Evolutionary conservation across 805 yeast genomes (phyloP), one percentile per base, ranked within the genome.

Genomic region (Candida vartiovaarae): DNA sequence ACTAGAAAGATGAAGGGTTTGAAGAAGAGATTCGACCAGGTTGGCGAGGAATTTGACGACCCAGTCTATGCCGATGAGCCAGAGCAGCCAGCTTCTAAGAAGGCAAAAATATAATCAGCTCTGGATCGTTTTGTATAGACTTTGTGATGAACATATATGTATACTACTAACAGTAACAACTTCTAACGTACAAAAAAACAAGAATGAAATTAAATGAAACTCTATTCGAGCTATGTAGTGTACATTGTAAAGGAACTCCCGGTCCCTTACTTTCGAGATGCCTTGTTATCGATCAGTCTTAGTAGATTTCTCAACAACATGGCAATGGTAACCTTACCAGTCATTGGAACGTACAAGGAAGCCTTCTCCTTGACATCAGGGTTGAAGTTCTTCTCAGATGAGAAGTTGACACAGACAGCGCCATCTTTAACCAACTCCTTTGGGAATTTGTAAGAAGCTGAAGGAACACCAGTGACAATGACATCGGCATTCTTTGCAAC

Each of bases 1-100:
- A 91, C 99, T 5, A 80, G 99, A 69, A 93, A 93, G 80, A 88
- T 93, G 96, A 93, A 93, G 75, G 99, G 99, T 64, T 74, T 93
- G 61, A 93, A 93, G 70, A 74, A 85, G 44, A 79, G 76, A 63
- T 90, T 75, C 56, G 96, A 90, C 62, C 96, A 87, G 66, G 68
- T 64, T 20, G 68, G 63, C 37, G 76, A 70, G 26, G 78, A 76
- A 35, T 46, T 46, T 37, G 82, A 74, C 41, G 78, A 71, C 38
- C 78, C 70, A 35, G 76, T 70, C 4, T 69, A 67, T 36, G 72
- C 63, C 8, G 68, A 59, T 27, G 75, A 66, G 41, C 66, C 60
- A 39, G 50, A 41, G 10, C 74, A 65, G 40, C 67, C 62, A 36
- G 70, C 62, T 27, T 50, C 60, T 20, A 63, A 64, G 46, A 58